Evolutionary conservation across 805 yeast genomes (phyloP).

Genomic region (Metschnikowia vanudenii): DNA sequence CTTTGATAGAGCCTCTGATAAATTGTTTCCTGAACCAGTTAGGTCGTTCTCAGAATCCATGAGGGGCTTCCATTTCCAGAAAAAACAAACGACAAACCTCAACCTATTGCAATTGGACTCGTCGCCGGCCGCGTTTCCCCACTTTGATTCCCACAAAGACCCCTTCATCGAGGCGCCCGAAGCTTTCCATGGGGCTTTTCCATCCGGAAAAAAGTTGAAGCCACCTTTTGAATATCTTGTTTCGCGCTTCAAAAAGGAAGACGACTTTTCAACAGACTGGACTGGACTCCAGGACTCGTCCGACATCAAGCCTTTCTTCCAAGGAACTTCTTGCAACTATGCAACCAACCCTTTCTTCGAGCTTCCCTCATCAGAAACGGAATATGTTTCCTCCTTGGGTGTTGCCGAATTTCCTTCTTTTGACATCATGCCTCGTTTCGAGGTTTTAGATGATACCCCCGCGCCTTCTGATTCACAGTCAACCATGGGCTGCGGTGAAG

Average conservation of each 20-base stretch:
- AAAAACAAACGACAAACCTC: too few species aligned
- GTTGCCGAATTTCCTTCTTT: neutral
- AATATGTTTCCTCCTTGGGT: neutral
- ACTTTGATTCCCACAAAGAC: too few species aligned
- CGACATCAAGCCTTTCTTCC: too few species aligned
- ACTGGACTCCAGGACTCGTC: neutral
- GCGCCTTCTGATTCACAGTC: too few species aligned
- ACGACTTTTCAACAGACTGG: neutral
- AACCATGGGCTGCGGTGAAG: too few species aligned
- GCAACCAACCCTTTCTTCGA: neutral
- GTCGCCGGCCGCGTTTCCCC: too few species aligned
- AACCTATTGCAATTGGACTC: too few species aligned
- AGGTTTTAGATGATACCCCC: neutral
- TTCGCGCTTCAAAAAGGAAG: neutral
- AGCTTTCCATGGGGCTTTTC: neutral
- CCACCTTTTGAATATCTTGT: neutral
- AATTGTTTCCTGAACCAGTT: too few species aligned
- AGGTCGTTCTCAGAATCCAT: too few species aligned
- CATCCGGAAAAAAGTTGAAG: neutral
- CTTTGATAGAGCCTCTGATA: too few species aligned
- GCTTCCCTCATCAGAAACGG: neutral
- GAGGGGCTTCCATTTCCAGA: too few species aligned
- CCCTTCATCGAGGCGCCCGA: neutral
- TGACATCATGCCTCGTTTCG: neutral
- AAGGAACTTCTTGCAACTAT: neutral